phyloP scores from a whole-genome alignment of 2,329 filamentous ascomycete genomes.

The Beauveria sp. region DNA sequence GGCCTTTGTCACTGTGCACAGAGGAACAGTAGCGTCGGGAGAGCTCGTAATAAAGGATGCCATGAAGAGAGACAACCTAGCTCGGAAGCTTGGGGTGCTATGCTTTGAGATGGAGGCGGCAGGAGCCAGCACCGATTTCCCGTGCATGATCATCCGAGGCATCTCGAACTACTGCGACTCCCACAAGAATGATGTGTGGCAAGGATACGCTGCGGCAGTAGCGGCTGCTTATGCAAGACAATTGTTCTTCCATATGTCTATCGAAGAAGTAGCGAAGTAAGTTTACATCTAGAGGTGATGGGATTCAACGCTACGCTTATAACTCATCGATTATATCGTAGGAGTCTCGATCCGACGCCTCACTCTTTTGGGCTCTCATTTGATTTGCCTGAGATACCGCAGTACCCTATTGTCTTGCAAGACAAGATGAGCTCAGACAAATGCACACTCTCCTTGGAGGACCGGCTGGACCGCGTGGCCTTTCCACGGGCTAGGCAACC shows the following conservation, averaged over 20 bases:
- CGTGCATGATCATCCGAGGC: slow-evolving; percentile 14
- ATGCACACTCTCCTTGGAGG: slow-evolving; percentile 17
- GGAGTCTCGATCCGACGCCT: background rate
- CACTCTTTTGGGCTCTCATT: background rate
- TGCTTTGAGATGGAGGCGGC: slow-evolving; percentile 17
- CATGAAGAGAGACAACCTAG: slow-evolving; percentile 13
- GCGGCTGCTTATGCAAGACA: slow-evolving; percentile 14
- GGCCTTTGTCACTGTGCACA: slow-evolving; percentile 13
- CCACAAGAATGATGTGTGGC: slow-evolving; percentile 14
- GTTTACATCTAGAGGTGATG: background rate
- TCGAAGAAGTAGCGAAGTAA: slow-evolving; percentile 3
- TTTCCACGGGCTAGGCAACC: background rate
- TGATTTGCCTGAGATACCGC: background rate
- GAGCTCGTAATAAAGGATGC: slow-evolving; percentile 14
- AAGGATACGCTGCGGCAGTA: slow-evolving; percentile 10
- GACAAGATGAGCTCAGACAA: background rate
- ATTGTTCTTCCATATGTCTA: slow-evolving; percentile 13
- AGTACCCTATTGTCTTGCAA: background rate
- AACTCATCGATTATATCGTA: background rate
- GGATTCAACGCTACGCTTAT: background rate
- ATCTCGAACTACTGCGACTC: slow-evolving; percentile 16
- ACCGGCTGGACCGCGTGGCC: background rate
- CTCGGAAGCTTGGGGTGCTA: slow-evolving; percentile 10
- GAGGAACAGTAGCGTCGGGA: slow-evolving; percentile 16
- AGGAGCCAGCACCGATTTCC: slow-evolving; percentile 13